Base-by-base conservation (phyloP, 129 eudicot genomes). In the Silybum marianum region DNA sequence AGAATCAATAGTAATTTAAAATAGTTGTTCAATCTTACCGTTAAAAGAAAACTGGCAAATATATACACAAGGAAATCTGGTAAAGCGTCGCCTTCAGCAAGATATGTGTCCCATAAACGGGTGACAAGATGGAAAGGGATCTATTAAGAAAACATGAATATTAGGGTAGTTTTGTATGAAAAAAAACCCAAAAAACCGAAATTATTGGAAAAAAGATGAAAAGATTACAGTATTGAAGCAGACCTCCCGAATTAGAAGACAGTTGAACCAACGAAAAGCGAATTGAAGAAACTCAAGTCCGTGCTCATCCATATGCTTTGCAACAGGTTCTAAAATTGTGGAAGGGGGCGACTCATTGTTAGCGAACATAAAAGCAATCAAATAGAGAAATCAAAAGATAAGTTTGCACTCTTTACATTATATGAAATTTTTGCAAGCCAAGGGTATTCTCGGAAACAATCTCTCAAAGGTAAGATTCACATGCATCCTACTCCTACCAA, bases 81-180 rank as follows among this genome's bases (percentile, higher is more conserved):
- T 82, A 93, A 82, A 39, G 98, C 97, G 80, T 96, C 98, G 34
- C 99, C 99, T 91, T 93, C 99, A 19, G 99, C 98, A 79, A 96
- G 98, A 86, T 95, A 95, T 14, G 99, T 96, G 89, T 96, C 98
- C 99, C 98, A 96, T 88, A 95, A 90, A n/a, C 99, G 93, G 65
- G 90, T 93, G 62, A 96, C 97, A 19, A 96, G 98, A 83, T 91
- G 81, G 85, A 96, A 93, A 22, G 99, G 98, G 62, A 96, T 93
- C 99, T 96, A 72, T 38, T 25, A 83, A n/a, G 36, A 69, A 2
- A 83, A 72, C 16, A 74, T 21, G 48, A 24, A 68, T 9, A 62
- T 67, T 69, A 58, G 78, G 83, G 24, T 74, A 76, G 8, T 42
- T 79, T 62, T 63, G 78, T 23, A 62, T 51, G n/a, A 9, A 51